phyloP scores from a whole-genome alignment of 495 filamentous ascomycete species.

The Penicillium soppii region DNA sequence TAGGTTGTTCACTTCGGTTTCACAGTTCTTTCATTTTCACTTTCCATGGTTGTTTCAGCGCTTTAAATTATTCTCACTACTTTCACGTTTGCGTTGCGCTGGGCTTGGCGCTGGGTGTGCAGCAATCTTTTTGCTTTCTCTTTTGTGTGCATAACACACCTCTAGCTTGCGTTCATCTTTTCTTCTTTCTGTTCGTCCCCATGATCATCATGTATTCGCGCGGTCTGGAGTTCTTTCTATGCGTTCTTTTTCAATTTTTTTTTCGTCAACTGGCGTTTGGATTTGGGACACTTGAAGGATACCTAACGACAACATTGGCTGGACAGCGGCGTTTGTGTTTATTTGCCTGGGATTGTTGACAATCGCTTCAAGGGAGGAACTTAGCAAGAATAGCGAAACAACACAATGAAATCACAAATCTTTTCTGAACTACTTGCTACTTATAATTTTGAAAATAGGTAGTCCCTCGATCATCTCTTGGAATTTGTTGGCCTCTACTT shows the following conservation, averaged over 20 bases:
- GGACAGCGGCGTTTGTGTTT: conserved; percentile 10
- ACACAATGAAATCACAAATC: neutral
- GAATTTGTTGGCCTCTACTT: too few relatives aligned
- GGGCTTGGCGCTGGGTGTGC: neutral
- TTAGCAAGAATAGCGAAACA: neutral
- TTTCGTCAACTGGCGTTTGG: conserved; percentile 5
- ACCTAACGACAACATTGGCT: conserved; percentile 3
- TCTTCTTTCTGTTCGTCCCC: neutral
- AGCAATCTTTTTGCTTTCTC: neutral
- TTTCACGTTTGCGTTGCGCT: neutral
- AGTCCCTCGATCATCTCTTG: too few relatives aligned
- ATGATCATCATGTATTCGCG: conserved; percentile 5
- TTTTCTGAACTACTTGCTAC: too few relatives aligned
- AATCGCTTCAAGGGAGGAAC: neutral
- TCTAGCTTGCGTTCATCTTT: neutral
- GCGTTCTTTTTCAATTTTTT: neutral
- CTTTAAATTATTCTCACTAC: neutral
- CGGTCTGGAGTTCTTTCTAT: conserved; percentile 4
- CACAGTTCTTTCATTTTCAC: neutral
- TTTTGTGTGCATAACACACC: neutral
- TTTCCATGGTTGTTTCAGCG: conserved; percentile 1
- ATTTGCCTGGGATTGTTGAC: conserved; percentile 9
- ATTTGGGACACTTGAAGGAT: conserved; percentile 13
- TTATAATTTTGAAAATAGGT: too few relatives aligned
- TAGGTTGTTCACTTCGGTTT: neutral